These are phyloP conservation scores for Goniomonas avonlea DNA, from an alignment of 78 protist species.

Conservation along the genomic window DNA sequence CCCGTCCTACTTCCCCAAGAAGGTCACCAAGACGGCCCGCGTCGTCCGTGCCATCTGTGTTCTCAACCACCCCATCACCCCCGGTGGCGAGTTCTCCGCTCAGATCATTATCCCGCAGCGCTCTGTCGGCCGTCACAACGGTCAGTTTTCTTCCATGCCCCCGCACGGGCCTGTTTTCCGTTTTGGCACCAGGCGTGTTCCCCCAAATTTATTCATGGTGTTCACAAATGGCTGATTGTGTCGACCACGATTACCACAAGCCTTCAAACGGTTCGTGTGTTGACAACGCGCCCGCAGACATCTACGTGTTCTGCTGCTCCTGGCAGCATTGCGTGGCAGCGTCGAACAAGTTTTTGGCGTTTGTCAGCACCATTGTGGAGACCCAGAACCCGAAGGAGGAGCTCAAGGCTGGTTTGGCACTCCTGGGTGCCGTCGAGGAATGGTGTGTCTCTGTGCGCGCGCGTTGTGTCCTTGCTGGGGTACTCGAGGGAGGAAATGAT, in stretches of 20 bases:
- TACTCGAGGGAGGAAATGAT: background rate
- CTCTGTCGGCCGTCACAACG: conserved; percentile 69
- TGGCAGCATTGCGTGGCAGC: conserved; percentile 77
- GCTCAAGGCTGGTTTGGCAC: conserved; percentile 73
- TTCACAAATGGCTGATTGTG: too few relatives aligned
- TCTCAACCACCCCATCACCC: conserved; percentile 74
- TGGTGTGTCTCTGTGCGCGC: background rate
- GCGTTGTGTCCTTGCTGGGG: background rate
- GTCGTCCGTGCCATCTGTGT: conserved; percentile 91
- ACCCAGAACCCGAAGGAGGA: conserved; percentile 82
- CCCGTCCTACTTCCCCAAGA: conserved; percentile 93
- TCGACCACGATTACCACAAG: too few relatives aligned
- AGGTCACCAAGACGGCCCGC: conserved; percentile 58
- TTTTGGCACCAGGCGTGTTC: too few relatives aligned
- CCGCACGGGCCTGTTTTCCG: too few relatives aligned
- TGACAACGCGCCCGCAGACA: conserved; percentile 53
- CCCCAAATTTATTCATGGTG: too few relatives aligned
- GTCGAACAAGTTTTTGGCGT: conserved; percentile 84
- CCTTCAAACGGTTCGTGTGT: too few relatives aligned
- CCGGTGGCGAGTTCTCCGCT: background rate
- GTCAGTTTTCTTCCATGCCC: too few relatives aligned
- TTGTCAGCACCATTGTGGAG: conserved; percentile 76
- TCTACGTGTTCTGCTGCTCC: conserved; percentile 80
- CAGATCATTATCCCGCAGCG: conserved; percentile 90
- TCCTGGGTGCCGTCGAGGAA: conserved; percentile 72